Conservation (phyloP, 371 early-diverging fungal genomes). For the Pancytospora philotis region DNA sequence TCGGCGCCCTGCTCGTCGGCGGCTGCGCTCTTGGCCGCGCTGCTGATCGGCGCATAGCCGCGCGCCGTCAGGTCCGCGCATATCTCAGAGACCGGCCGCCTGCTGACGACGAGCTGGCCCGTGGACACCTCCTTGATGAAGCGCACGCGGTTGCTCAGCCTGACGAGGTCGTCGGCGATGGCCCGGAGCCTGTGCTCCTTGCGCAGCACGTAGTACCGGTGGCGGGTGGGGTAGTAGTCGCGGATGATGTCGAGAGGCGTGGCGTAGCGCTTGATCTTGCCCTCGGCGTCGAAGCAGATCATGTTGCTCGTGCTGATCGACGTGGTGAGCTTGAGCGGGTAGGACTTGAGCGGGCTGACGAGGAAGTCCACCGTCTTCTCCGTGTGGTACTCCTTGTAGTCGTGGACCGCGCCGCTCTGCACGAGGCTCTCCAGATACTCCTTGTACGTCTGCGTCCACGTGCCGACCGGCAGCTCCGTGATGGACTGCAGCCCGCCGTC, state of each 20-base stretch:
- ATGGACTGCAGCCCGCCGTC: slow-evolving; percentile 71
- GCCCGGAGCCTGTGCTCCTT: slow-evolving; percentile 71
- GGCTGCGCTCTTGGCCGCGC: too few relatives aligned
- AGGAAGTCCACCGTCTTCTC: slow-evolving; percentile 69
- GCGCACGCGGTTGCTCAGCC: slow-evolving; percentile 75
- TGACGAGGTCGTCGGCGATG: slow-evolving; percentile 66
- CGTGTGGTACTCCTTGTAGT: slow-evolving; percentile 60
- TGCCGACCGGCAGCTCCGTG: slow-evolving; percentile 80
- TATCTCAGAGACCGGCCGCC: slow-evolving; percentile 71
- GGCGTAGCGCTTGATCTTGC: slow-evolving; percentile 73
- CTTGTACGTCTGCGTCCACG: slow-evolving; percentile 88
- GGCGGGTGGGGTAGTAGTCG: slow-evolving; percentile 79
- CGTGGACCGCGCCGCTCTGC: slow-evolving; percentile 63
- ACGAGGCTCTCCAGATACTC: slow-evolving; percentile 69
- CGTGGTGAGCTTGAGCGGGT: slow-evolving; percentile 70
- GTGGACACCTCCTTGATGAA: slow-evolving; percentile 82
- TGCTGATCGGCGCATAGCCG: slow-evolving; percentile 65
- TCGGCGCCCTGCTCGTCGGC: too few relatives aligned
- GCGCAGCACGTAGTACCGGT: slow-evolving; percentile 74
- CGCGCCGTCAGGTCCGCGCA: slow-evolving; percentile 67
- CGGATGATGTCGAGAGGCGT: slow-evolving; percentile 70
- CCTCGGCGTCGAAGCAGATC: slow-evolving; percentile 85
- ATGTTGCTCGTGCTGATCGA: slow-evolving; percentile 73
- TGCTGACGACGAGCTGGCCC: slow-evolving; percentile 70
- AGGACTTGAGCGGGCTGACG: slow-evolving; percentile 64